Evolutionary conservation across 768 basidiomycete genomes (phyloP), one percentile per base, ranked within the genome.

Genomic region (Leccinum broughii): DNA sequence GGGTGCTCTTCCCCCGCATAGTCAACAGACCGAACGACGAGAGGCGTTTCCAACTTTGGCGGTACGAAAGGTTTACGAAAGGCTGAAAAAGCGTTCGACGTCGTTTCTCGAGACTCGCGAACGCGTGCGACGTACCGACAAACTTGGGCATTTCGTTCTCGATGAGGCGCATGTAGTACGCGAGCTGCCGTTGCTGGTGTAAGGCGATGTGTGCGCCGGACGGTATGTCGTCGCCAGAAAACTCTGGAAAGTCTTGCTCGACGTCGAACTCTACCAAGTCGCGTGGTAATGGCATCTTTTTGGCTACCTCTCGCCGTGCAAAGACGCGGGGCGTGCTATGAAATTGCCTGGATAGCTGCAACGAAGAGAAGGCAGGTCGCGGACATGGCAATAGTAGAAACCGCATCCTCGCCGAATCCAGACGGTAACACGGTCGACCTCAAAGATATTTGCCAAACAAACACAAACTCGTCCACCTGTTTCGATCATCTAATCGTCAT

Each of bases 131-230:
- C 80, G 70, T 59, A 94, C 95, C 88, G 66, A 92, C 86, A 54
- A 96, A 84, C 71, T 90, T 86, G 22, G 90, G 89, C 83, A 93
- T 85, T 75, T 96, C 93, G 64, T 90, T 86, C 71, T 94, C 93
- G 60, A 95, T 92, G 62, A 95, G 80, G 55, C 93, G 83, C 70
- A 95, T 77, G 71, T 93, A 91, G 65, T 91, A 83, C 48, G 94
- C 75, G 50, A 84, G 77, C 69, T 90, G 81, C 34, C 92, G 82
- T 64, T 94, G 86, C 68, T 92, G 84, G 58, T 85, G 82, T 53
- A 95, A 74, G 66, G 87, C 82, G 44, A 88, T 69, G 76, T 95
- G 93, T 17, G 87, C 92, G 24, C 80, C 78, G 28, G 86, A 80
- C 14, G 89, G 82, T 37, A 87, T 79, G 70, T 95, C 93, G 61